Conservation (phyloP, 129 eudicot species). For the Deinandra increscens region DNA sequence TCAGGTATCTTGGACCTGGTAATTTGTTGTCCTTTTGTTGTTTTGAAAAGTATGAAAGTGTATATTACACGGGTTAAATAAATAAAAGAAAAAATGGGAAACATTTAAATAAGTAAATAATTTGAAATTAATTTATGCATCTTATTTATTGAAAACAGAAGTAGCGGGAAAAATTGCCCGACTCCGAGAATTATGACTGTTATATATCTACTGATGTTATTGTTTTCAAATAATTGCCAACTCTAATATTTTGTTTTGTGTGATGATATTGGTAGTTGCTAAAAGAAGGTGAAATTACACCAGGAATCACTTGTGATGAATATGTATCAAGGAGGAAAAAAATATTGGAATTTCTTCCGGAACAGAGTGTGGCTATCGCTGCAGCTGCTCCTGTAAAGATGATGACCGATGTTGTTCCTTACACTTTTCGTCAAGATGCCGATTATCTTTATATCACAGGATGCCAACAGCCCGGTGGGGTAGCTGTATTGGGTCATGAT, state of each 20-base stretch:
- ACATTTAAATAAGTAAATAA: too few relatives aligned
- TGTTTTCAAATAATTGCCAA: neutral
- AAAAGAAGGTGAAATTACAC: constrained; percentile 90
- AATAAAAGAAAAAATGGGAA: too few relatives aligned
- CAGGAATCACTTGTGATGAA: constrained; percentile 75
- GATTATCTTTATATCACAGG: constrained; percentile 87
- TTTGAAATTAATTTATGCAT: too few relatives aligned
- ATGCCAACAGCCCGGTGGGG: constrained; percentile 92
- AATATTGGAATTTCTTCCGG: constrained; percentile 79
- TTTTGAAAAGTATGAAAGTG: too few relatives aligned
- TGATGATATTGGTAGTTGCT: constrained; percentile 47
- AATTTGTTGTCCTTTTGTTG: neutral
- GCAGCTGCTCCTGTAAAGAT: constrained; percentile 92
- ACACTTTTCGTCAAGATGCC: constrained; percentile 87
- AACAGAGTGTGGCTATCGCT: constrained; percentile 73
- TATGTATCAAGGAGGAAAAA: constrained; percentile 67
- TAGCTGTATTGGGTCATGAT: constrained; percentile 86
- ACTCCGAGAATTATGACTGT: too few relatives aligned
- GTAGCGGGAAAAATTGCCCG: too few relatives aligned
- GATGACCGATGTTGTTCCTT: constrained; percentile 98
- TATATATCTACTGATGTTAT: neutral
- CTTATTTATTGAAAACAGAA: too few relatives aligned
- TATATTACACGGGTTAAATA: too few relatives aligned
- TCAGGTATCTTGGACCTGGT: constrained; percentile 42
- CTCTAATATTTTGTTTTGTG: neutral